These are phyloP conservation scores for Chlamydomonas eustigma DNA, from an alignment of 139 green algal species.

Conservation along the genomic window DNA sequence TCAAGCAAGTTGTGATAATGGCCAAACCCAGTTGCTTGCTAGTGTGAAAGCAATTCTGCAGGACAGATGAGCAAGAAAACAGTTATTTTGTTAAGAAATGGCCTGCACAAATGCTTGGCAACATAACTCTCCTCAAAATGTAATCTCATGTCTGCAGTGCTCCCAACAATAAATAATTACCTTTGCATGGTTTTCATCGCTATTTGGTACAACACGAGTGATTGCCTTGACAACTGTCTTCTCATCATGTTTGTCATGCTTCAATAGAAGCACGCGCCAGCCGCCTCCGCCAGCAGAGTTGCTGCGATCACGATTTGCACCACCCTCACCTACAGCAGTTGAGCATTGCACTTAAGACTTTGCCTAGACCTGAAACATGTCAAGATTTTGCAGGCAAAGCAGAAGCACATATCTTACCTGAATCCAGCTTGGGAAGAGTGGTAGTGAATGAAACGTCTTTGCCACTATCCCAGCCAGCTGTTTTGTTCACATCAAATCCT, in stretches of 20 bases:
- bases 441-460: background rate
- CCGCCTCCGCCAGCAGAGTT: conserved; percentile 30
- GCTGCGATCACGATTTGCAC: conserved; percentile 19
- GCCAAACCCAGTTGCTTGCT: conserved; percentile 49
- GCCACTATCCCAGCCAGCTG: background rate
- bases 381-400: background rate
- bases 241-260: conserved; percentile 38
- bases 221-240: conserved; percentile 32
- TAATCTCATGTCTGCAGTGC: no score
- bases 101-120: no score
- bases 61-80: conserved; percentile 21
- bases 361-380: background rate
- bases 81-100: background rate
- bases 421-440: background rate
- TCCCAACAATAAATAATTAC: no score
- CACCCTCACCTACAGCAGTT: background rate
- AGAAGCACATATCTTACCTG: background rate
- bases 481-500: background rate
- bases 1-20: conserved; percentile 49
- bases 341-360: background rate
- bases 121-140: no score
- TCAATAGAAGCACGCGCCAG: conserved; percentile 43
- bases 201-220: conserved; percentile 22
- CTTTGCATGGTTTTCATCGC: conserved; percentile 13
- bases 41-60: conserved; percentile 51